Conservation (phyloP, 1,284 basidiomycete genomes). For the Trametes versicolor region DNA sequence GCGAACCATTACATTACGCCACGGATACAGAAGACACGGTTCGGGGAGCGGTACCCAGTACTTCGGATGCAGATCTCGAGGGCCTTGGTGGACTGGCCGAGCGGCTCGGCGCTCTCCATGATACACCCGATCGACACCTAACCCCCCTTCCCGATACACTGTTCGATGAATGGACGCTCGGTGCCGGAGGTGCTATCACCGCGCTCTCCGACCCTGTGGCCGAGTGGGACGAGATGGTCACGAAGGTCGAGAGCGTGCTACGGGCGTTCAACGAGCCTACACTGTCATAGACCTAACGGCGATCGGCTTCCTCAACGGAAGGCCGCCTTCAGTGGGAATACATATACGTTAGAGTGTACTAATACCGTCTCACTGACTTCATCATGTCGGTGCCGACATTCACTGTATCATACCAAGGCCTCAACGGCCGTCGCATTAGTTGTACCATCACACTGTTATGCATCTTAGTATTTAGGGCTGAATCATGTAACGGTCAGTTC, state of each 20-base stretch:
- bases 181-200: constrained; percentile 96
- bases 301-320: constrained; percentile 6
- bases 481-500: no score
- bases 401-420: constrained; percentile 31
- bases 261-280: constrained; percentile 56
- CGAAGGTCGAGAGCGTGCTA: constrained; percentile 82
- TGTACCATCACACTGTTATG: constrained; percentile 25
- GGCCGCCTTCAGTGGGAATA: not conserved
- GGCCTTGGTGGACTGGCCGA: not conserved
- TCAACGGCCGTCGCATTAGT: constrained; percentile 28
- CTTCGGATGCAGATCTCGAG: not conserved
- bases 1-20: not conserved
- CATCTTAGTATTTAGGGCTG: not conserved
- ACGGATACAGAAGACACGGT: not conserved
- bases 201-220: constrained; percentile 87
- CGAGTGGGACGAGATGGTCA: constrained; percentile 95
- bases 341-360: not conserved
- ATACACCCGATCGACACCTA: not conserved
- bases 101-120: not conserved
- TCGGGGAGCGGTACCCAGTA: not conserved
- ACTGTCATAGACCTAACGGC: constrained; percentile 5
- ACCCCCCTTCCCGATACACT: not conserved
- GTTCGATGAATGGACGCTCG: constrained; percentile 77
- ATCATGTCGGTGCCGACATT: constrained; percentile 21
- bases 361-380: constrained; percentile 18